phyloP scores from a whole-genome alignment of 306 rosid species.

The Trifolium pratense region DNA sequence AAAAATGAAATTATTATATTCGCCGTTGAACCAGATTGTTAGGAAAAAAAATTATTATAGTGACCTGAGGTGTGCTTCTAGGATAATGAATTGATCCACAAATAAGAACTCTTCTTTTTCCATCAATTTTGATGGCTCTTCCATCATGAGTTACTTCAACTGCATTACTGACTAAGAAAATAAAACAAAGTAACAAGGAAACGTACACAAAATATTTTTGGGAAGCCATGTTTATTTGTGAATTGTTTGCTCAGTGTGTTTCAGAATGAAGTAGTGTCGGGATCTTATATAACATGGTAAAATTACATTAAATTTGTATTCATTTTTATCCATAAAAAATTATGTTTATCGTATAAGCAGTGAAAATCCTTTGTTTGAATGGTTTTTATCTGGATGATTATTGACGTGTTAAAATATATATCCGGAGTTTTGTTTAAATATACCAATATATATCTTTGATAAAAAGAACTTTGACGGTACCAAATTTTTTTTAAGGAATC shows the following conservation, averaged over 20 bases:
- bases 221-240: background rate
- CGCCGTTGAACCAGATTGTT: too few species aligned
- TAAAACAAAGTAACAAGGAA: background rate
- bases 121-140: slow-evolving; percentile 58
- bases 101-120: slow-evolving; percentile 43
- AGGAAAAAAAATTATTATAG: too few species aligned
- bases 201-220: background rate
- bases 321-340: background rate
- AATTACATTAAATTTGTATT: too few species aligned
- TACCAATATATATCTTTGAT: too few species aligned
- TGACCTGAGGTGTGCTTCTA: slow-evolving; percentile 60
- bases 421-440: too few species aligned
- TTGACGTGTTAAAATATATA: too few species aligned
- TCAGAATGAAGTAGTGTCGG: background rate
- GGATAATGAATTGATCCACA: slow-evolving; percentile 67
- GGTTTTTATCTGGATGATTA: too few species aligned
- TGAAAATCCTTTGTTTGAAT: too few species aligned
- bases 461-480: too few species aligned
- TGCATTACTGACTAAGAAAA: background rate
- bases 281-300: background rate
- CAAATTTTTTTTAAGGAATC: too few species aligned
- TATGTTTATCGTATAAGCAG: too few species aligned
- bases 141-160: slow-evolving; percentile 49
- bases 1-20: too few species aligned
- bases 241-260: background rate